Base-by-base conservation (phyloP, 2,329 filamentous ascomycete genomes). In the Ophiosphaerella herpotricha region DNA sequence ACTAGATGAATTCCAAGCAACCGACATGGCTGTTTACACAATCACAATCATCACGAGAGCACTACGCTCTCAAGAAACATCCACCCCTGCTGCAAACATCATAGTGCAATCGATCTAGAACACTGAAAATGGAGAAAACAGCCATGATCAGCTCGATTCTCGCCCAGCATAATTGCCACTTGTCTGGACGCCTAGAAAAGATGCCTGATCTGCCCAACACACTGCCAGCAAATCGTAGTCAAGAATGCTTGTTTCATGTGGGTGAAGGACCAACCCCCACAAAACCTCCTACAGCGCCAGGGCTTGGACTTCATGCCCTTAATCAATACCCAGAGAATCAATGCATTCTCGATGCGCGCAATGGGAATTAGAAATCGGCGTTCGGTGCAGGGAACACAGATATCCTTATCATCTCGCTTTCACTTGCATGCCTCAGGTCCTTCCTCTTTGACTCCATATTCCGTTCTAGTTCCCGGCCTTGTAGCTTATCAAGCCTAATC, bases 291-390 rank as follows among this genome's bases (percentile, higher is more conserved):
- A 16, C 41, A 34, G 18, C 29, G 60, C 64, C 61, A 64, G 65
- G 58, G 37, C 52, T 37, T 36, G 46, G 4, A 36, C 54, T 40
- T 48, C 41, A 34, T 37, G 51, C 29, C 43, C 48, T 61, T 65
- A 66, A 69, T 69, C 51, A 63, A 61, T 46, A 48, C 43, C 46
- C 44, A 46, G 41, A 43, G 52, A 61, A 67, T 66, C 60, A 51
- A 53, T 59, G 46, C 13, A 29, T 31, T 18, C n/a, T 29, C 38
- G 51, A 46, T 48, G 52, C 45, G 50, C 51, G 49, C 45, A 47
- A 56, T 41, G 56, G 50, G 58, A 41, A 59, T 57, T 60, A 6
- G 11, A 11, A 29, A 29, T 29, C 26, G 11, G 7, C 11, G 26
- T 29, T 29, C 2, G 9, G 26, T 29, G 26, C 26, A 4, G 26